A percentile compares a stretch with the other conserved stretches of the same genome.
Conservation (phyloP, 1,139 yeast genomes). For the Sugiyamaella grinbergsii region DNA sequence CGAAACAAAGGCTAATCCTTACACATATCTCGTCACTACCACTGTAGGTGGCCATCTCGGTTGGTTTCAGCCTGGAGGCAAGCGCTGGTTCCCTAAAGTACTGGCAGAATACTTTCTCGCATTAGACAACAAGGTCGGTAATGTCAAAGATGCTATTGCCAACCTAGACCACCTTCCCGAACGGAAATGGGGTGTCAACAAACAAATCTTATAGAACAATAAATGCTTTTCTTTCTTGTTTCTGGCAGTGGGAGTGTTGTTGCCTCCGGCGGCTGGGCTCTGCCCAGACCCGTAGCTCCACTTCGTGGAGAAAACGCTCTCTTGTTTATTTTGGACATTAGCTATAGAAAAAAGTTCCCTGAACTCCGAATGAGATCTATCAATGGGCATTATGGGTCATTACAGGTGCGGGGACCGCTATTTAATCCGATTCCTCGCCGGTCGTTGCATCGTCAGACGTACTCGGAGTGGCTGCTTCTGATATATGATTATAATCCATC, state of each 20-base stretch:
- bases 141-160: slow-evolving; percentile 23
- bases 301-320: no score
- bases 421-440: slow-evolving; percentile 10
- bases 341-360: background rate
- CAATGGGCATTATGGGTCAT: no score
- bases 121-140: slow-evolving; percentile 48
- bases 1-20: slow-evolving; percentile 70
- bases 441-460: slow-evolving; percentile 7
- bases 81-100: slow-evolving; percentile 73
- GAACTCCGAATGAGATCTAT: no score
- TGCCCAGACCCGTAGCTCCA: slow-evolving; percentile 1
- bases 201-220: slow-evolving; percentile 15
- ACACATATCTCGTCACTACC: slow-evolving; percentile 64
- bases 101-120: slow-evolving; percentile 62
- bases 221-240: background rate
- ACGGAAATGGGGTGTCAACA: slow-evolving; percentile 22
- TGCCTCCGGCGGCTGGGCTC: background rate
- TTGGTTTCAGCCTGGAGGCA: slow-evolving; percentile 60
- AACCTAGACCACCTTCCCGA: slow-evolving; percentile 20
- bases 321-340: background rate
- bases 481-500: background rate
- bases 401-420: no score
- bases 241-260: no score
- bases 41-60: slow-evolving; percentile 88
- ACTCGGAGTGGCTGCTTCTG: slow-evolving; percentile 1